Base-by-base conservation (phyloP, 75 land plant species). In the Azolla pinnata region DNA sequence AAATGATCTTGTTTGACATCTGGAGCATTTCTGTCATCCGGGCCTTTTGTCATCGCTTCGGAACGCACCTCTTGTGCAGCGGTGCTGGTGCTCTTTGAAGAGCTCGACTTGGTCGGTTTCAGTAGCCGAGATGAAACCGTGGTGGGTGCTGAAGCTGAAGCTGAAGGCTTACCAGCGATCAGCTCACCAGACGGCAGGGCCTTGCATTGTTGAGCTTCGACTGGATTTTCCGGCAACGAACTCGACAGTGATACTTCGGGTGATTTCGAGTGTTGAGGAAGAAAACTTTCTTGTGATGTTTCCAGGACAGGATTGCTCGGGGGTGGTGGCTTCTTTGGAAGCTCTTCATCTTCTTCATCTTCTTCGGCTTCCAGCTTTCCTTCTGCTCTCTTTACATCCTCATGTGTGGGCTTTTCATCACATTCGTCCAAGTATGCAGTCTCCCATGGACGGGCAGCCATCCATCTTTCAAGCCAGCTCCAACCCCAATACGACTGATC, bases 391-490 rank as follows among this genome's bases (percentile, higher is more conserved):
- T 14, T 38, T 38, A 14, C 42, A 14, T 7, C 42, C n/a, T 46
- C 12, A 4, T 46, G 14, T 4, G 49, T 18, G 17, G 4, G 2
- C 85, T 78, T 38, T 28, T 59, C 34, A n/a, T 4, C 10, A 29
- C 67, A 23, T 29, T 21, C 59, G 49, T 57, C 44, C 23, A 34
- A 71, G 21, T 31, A 44, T 5, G 30, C 44, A 38, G 59, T 74
- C 66, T 90, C 93, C 93, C 93, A 90, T 33, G 88, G 97, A 0
- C 93, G 78, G 30, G 81, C 85, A 52, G 93, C 83, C 66, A 84
- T 77, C 93, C 93, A 87, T 0, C 86, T 69, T 53, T 90, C 97
- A 53, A 66, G 68, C 93, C 93, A 90, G 74, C 88, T 90, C 97
- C 97, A 90, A 46, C 93, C 93, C 97, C 97, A 87, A 63, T 80